phyloP scores from a whole-genome alignment of 805 yeast species.

The Nakazawaea wickerhamii region DNA sequence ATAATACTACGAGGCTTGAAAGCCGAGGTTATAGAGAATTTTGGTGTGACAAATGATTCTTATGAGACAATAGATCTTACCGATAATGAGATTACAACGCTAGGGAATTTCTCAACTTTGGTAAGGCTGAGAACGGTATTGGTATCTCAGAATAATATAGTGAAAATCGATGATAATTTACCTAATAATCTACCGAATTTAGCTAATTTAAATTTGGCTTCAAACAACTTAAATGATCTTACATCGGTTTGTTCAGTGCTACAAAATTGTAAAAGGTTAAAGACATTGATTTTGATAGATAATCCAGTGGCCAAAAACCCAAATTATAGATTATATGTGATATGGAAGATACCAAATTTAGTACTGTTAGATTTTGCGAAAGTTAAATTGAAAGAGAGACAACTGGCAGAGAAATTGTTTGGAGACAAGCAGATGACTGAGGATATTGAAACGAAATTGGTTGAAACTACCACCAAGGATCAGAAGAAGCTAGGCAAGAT shows the following conservation, averaged over 20 bases:
- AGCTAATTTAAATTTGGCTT: conserved; percentile 43
- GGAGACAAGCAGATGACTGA: conserved; percentile 26
- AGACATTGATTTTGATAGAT: conserved; percentile 45
- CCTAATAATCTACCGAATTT: conserved; percentile 39
- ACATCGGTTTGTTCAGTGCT: conserved; percentile 26
- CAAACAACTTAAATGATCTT: conserved; percentile 45
- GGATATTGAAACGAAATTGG: conserved; percentile 9
- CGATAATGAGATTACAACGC: conserved; percentile 58
- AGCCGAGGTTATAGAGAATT: conserved; percentile 38
- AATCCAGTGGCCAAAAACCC: conserved; percentile 49
- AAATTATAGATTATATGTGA: conserved; percentile 53
- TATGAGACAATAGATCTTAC: conserved; percentile 65
- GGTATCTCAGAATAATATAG: conserved; percentile 57
- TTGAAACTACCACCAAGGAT: conserved; percentile 15
- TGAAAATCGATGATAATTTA: conserved; percentile 31
- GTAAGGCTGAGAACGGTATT: conserved; percentile 46
- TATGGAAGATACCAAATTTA: conserved; percentile 61
- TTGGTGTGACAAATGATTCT: conserved; percentile 35
- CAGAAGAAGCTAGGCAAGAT: conserved; percentile 13
- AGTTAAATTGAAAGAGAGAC: conserved; percentile 52
- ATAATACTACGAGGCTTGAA: conserved; percentile 35
- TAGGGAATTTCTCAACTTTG: conserved; percentile 46
- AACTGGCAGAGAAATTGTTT: conserved; percentile 37
- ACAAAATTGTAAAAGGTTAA: conserved; percentile 34
- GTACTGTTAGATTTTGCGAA: conserved; percentile 62